Conservation (phyloP, 2,329 filamentous ascomycete species). For the Talaromyces albobiverticillius region DNA sequence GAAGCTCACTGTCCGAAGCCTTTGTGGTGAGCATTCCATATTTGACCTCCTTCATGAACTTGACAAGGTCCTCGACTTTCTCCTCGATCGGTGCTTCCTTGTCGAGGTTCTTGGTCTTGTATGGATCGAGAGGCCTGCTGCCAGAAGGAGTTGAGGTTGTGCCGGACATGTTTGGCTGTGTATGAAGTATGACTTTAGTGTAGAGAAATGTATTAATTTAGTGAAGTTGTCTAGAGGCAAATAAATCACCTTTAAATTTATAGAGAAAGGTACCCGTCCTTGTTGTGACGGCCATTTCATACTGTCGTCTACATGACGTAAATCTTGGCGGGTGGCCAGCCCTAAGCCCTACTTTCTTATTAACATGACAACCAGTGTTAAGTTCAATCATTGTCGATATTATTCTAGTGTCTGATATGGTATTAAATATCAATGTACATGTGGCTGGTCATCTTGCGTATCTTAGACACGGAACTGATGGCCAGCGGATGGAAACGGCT, state of each 20-base stretch:
- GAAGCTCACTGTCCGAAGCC: constrained; percentile 59
- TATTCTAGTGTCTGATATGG: no score
- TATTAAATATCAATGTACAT: no score
- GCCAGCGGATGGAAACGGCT: no score
- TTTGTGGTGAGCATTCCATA: constrained; percentile 88
- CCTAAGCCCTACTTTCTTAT: neutral
- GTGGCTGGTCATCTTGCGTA: no score
- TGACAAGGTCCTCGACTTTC: constrained; percentile 71
- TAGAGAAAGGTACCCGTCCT: no score
- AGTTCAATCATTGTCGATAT: no score
- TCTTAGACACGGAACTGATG: no score
- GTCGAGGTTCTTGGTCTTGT: constrained; percentile 72
- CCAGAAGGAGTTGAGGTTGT: constrained; percentile 59
- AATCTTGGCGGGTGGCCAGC: neutral
- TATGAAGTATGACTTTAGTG: neutral
- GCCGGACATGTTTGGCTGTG: constrained; percentile 25
- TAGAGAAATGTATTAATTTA: neutral
- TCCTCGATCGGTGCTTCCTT: constrained; percentile 65
- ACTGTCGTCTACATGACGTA: neutral
- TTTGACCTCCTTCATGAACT: constrained; percentile 71
- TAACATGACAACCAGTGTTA: no score
- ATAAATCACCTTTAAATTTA: no score
- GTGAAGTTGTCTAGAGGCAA: no score
- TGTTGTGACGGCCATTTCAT: neutral
- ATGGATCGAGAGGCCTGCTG: constrained; percentile 69